phyloP scores from a whole-genome alignment of 768 basidiomycete genomes.

The Megacollybia marginata region DNA sequence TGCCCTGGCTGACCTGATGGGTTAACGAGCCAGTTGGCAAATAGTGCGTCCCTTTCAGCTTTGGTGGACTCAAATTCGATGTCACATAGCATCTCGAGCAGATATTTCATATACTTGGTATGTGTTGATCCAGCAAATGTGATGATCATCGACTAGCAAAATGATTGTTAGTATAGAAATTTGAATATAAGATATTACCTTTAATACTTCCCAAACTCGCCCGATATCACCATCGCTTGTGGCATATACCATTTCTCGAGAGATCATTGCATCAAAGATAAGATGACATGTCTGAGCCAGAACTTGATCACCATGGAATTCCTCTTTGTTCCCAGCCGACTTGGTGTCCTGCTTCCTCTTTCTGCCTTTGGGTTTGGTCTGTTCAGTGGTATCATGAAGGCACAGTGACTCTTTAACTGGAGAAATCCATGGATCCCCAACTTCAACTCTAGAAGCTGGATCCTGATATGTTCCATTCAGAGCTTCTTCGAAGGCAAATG shows the following conservation, averaged over 20 bases:
- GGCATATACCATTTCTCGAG: constrained; percentile 16
- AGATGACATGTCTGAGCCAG: constrained; percentile 15
- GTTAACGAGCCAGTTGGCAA: constrained; percentile 21
- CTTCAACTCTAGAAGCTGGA: neutral
- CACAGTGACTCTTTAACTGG: neutral
- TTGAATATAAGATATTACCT: constrained; percentile 2
- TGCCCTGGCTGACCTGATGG: neutral
- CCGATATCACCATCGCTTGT: constrained; percentile 17
- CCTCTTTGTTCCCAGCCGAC: neutral
- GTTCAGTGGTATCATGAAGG: neutral
- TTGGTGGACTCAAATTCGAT: constrained; percentile 15
- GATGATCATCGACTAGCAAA: constrained; percentile 10
- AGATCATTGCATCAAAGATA: constrained; percentile 15
- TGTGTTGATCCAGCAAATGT: constrained; percentile 18
- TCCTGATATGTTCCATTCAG: constrained; percentile 6
- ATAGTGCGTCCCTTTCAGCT: constrained; percentile 11
- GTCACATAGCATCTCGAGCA: constrained; percentile 19
- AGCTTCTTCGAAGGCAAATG: constrained; percentile 3
- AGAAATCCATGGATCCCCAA: neutral
- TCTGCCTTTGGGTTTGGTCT: neutral
- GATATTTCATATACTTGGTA: constrained; percentile 17
- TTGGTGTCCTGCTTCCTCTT: neutral
- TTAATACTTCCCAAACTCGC: constrained; percentile 16
- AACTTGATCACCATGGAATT: neutral
- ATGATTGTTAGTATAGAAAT: neutral